Evolutionary conservation across 768 basidiomycete species (phyloP).

Genomic region (Daedalea quercina): DNA sequence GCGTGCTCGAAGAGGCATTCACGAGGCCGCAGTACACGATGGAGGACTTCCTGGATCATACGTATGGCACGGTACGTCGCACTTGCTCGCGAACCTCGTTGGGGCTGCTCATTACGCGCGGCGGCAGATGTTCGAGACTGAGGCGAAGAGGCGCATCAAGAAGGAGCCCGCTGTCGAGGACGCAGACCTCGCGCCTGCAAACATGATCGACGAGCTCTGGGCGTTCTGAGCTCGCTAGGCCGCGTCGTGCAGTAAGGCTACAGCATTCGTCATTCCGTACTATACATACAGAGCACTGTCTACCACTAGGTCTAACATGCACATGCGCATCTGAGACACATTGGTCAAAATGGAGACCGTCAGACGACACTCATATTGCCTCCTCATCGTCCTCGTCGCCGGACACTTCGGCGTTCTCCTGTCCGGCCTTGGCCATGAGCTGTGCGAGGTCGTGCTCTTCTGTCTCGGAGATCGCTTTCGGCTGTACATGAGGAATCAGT

Average conservation of each 20-base stretch:
- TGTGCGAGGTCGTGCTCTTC: conserved; percentile 97
- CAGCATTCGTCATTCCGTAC: neutral
- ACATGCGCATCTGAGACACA: neutral
- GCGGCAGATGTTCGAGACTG: conserved; percentile 78
- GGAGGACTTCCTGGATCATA: conserved; percentile 97
- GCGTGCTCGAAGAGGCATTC: conserved; percentile 86
- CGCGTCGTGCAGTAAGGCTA: neutral
- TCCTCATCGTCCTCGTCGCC: conserved; percentile 90
- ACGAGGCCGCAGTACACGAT: conserved; percentile 87
- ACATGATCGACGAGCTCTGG: conserved; percentile 44
- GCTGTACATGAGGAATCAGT: conserved; percentile 39
- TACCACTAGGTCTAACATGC: neutral
- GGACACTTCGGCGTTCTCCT: conserved; percentile 93
- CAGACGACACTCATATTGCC: conserved; percentile 14
- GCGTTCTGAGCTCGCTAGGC: conserved; percentile 23
- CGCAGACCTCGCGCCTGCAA: conserved; percentile 20
- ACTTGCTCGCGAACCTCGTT: neutral
- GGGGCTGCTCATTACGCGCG: neutral
- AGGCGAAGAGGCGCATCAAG: conserved; percentile 71
- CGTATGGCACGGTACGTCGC: conserved; percentile 67
- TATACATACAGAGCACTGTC: neutral
- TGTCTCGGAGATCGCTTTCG: conserved; percentile 95
- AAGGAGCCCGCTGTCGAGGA: conserved; percentile 56
- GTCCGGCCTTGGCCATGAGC: conserved; percentile 91
- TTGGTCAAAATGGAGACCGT: too few relatives aligned